phyloP scores from a whole-genome alignment of 768 basidiomycete genomes.

The Termitomyces sp. region DNA sequence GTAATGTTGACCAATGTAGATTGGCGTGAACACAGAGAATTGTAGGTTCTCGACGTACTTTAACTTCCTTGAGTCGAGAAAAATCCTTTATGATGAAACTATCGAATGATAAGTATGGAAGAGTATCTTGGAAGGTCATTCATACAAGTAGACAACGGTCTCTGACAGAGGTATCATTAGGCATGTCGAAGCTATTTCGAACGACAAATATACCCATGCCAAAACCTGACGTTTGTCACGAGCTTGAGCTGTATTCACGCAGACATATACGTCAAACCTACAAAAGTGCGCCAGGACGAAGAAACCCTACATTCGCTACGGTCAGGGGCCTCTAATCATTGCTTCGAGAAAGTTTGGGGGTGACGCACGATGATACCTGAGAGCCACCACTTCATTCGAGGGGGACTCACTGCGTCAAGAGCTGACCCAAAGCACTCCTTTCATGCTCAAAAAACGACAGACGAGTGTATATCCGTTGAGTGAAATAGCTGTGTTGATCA shows the following conservation, averaged over 20 bases:
- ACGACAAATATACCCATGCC: conserved; percentile 28
- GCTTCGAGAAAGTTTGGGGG: neutral
- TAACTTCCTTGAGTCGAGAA: conserved; percentile 25
- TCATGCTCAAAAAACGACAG: conserved; percentile 11
- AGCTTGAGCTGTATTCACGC: neutral
- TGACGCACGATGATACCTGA: conserved; percentile 26
- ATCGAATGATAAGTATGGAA: neutral
- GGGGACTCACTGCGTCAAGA: conserved; percentile 26
- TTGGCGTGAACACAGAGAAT: neutral
- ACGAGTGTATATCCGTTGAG: conserved; percentile 32
- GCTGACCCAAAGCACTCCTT: neutral
- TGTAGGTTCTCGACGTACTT: conserved; percentile 19
- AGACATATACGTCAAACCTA: conserved; percentile 16
- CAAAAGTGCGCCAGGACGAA: conserved; percentile 35
- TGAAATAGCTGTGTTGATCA: conserved; percentile 28
- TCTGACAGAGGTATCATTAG: conserved; percentile 17
- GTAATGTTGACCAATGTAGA: neutral
- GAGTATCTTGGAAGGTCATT: neutral
- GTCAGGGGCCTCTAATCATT: neutral
- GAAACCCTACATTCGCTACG: conserved; percentile 15
- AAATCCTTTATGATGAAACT: conserved; percentile 36
- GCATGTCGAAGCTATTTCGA: neutral
- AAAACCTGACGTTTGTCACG: conserved; percentile 22
- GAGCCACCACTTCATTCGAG: conserved; percentile 28
- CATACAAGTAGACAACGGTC: conserved; percentile 32